A percentile compares a stretch with the other conserved stretches of the same genome.
phyloP scores from a whole-genome alignment of 306 rosid genomes.

The Cucurbita ficifolia region DNA sequence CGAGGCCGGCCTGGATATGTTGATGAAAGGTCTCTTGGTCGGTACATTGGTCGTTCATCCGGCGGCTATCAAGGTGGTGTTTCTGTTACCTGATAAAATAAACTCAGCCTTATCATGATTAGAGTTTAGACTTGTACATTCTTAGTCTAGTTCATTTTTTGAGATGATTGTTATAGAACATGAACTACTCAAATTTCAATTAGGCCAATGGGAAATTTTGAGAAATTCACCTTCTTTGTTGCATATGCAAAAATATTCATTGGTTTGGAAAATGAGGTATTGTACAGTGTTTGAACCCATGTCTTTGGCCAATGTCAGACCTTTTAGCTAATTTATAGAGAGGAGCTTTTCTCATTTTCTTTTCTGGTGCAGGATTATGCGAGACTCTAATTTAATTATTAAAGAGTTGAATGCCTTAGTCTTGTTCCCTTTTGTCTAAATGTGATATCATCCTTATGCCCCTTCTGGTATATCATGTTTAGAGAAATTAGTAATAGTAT shows the following conservation, averaged over 20 bases:
- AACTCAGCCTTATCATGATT: neutral
- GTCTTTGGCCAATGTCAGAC: neutral
- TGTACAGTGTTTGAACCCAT: neutral
- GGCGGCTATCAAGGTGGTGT: slow-evolving; percentile 64
- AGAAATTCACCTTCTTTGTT: neutral
- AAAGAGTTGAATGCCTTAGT: neutral
- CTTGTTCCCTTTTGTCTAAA: neutral
- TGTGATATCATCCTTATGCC: neutral
- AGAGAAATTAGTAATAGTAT: neutral
- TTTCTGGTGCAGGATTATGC: neutral
- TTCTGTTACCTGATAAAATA: slow-evolving; percentile 17
- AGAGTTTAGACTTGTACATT: neutral
- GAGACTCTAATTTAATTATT: neutral
- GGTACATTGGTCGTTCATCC: slow-evolving; percentile 52
- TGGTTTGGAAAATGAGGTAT: neutral
- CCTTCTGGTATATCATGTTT: neutral
- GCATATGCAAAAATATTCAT: neutral
- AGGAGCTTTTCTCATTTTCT: neutral
- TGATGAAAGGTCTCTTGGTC: slow-evolving; percentile 76
- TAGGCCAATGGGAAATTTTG: neutral
- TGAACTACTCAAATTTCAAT: neutral
- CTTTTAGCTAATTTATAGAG: neutral
- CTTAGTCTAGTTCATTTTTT: neutral
- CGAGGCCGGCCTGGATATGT: slow-evolving; percentile 59
- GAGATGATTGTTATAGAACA: neutral